Evolutionary conservation across 495 filamentous ascomycete species (phyloP).

Genomic region (Aspergillus avenaceus): DNA sequence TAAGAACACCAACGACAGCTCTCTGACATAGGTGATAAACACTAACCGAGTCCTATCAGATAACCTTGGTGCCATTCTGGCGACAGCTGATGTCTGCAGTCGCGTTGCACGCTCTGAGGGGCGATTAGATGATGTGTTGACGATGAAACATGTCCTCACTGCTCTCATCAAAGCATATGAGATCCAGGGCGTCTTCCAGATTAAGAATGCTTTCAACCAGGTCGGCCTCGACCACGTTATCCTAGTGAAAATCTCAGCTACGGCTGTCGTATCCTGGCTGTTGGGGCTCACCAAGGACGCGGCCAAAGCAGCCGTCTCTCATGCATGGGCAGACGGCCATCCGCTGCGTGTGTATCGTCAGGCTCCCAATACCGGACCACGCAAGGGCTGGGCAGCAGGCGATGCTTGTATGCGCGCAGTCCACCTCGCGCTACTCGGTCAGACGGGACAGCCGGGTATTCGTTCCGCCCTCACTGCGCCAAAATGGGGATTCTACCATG

Average conservation of each 20-base stretch:
- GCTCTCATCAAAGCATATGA: slow-evolving; percentile 45
- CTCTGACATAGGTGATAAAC: too few relatives aligned
- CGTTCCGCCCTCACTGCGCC: slow-evolving; percentile 26
- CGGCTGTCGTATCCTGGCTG: slow-evolving; percentile 33
- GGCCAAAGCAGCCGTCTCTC: slow-evolving; percentile 32
- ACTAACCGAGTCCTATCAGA: slow-evolving; percentile 26
- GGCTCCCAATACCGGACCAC: slow-evolving; percentile 30
- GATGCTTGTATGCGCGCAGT: slow-evolving; percentile 44
- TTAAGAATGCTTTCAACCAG: slow-evolving; percentile 36
- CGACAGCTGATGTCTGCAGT: slow-evolving; percentile 8
- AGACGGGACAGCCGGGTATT: slow-evolving; percentile 32
- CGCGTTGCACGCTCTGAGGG: slow-evolving; percentile 13
- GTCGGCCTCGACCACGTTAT: slow-evolving; percentile 44
- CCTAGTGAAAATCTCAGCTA: slow-evolving; percentile 40
- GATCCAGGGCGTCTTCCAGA: slow-evolving; percentile 42
- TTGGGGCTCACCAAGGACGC: slow-evolving; percentile 28
- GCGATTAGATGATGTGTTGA: background rate
- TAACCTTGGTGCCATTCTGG: slow-evolving; percentile 40
- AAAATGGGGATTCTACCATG: slow-evolving; percentile 35
- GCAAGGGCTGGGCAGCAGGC: slow-evolving; percentile 46
- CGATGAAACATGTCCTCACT: slow-evolving; percentile 21
- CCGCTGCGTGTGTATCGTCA: slow-evolving; percentile 33
- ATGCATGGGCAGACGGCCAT: slow-evolving; percentile 38
- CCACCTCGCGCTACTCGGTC: slow-evolving; percentile 30
- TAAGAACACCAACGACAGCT: too few relatives aligned